Evolutionary conservation across 805 yeast species (phyloP).

Genomic region (Saccharomycopsis microspora): DNA sequence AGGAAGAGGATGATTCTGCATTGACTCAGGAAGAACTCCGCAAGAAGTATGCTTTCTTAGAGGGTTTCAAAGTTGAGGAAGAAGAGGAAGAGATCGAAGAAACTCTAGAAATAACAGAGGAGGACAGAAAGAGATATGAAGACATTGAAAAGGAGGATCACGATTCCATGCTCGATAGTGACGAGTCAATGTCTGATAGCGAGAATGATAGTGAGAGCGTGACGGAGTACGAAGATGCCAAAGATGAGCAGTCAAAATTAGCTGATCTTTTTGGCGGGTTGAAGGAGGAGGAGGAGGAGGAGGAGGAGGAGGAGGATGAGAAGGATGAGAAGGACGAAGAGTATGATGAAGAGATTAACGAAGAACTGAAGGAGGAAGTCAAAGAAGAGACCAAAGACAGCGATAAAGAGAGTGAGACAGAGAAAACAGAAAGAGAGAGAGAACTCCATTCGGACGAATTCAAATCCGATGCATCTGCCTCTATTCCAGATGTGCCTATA

Average conservation of each 20-base stretch:
- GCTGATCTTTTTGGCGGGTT: slow-evolving; percentile 19
- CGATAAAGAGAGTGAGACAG: not conserved
- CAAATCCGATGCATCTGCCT: slow-evolving; percentile 20
- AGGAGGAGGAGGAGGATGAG: slow-evolving; percentile 16
- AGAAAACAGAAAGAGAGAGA: not conserved
- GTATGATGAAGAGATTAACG: slow-evolving; percentile 27
- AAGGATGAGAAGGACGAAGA: slow-evolving; percentile 20
- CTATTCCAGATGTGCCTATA: slow-evolving; percentile 61
- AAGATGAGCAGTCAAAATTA: slow-evolving; percentile 15
- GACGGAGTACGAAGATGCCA: not conserved
- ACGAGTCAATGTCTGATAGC: slow-evolving; percentile 7
- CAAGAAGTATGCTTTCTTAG: slow-evolving; percentile 28
- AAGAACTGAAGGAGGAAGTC: slow-evolving; percentile 16
- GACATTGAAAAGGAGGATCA: slow-evolving; percentile 5
- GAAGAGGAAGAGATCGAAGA: slow-evolving; percentile 2
- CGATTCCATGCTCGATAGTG: not conserved
- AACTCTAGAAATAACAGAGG: slow-evolving; percentile 9
- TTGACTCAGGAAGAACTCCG: slow-evolving; percentile 33
- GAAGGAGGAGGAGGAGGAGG: slow-evolving; percentile 18
- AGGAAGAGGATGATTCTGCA: slow-evolving; percentile 24
- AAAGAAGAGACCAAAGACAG: slow-evolving; percentile 12
- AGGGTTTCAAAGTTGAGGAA: slow-evolving; percentile 5
- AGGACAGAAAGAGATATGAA: slow-evolving; percentile 13
- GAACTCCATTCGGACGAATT: not conserved
- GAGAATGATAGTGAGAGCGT: slow-evolving; percentile 17